Evolutionary conservation across 73 alveolate species (phyloP), one percentile per base, ranked within the genome.

Genomic region (Paramecium tetraurelia): DNA sequence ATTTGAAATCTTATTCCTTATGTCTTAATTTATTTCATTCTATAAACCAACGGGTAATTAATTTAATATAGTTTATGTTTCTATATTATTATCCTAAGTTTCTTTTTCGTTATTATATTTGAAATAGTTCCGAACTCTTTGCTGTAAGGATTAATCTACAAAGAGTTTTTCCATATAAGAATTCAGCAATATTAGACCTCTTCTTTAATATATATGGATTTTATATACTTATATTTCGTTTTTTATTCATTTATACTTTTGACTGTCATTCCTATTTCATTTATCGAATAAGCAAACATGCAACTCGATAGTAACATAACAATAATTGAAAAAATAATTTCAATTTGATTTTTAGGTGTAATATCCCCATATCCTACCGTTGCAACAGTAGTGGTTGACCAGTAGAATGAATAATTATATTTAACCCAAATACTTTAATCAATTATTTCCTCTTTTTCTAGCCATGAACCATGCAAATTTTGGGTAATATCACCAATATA

Each of bases 281-380:
- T 86, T 9, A 86, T 36, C 2, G 93, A 48, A 33, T 59, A 86
- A 36, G 93, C 93, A 36, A 86, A 86, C n/a, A 86, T 11, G 58
- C 93, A 71, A 36, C 88, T 63, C 0, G 88, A 59, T 4, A 86
- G 48, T 5, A 86, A 38, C 93, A 86, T 86, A n/a, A 86, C 48
- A 59, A 86, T 63, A n/a, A 22, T 40, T 29, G 93, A 38, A 20
- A 35, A 41, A 5, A 86, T 29, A 11, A 63, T 40, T 63, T 86
- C 93, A 5, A 22, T 7, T 35, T 58, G 18, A 86, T 86, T 86
- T 4, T 18, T 35, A 14, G 87, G 87, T 16, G 59, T 33, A 9
- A 75, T 75, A 75, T 75, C 87, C 14, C 87, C 87, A 36, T 33
- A 75, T 12, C 87, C 87, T 36, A 75, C 87, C 0, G 68, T 75